Evolutionary conservation across 768 basidiomycete species (phyloP).

Genomic region (Coprinellus aureogranulatus): DNA sequence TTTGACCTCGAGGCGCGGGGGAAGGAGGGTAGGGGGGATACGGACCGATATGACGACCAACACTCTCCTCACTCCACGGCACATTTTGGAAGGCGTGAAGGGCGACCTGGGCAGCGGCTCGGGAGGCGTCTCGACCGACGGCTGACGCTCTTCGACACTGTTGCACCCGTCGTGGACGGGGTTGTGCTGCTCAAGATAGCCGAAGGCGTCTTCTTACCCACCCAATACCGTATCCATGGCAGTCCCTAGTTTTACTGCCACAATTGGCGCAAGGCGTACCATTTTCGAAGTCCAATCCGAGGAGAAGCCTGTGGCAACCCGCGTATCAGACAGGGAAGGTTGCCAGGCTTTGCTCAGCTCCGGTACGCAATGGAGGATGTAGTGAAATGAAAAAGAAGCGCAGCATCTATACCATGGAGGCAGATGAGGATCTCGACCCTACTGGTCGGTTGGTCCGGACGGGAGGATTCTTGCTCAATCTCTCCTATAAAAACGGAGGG

Average conservation of each 20-base stretch:
- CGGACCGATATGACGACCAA: conserved; percentile 10
- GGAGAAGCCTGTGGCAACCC: conserved; percentile 20
- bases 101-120: conserved; percentile 21
- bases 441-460: too few relatives aligned
- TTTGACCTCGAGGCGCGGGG: conserved; percentile 17
- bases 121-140: conserved; percentile 9
- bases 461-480: not conserved
- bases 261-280: not conserved
- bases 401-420: not conserved
- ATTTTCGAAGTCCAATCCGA: conserved; percentile 1
- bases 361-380: not conserved
- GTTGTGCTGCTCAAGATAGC: too few relatives aligned
- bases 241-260: not conserved
- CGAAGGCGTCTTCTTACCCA: not conserved
- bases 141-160: not conserved
- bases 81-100: conserved; percentile 39
- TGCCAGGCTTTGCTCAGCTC: not conserved
- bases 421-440: not conserved
- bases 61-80: conserved; percentile 40
- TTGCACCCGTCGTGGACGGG: too few relatives aligned
- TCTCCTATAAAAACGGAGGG: not conserved
- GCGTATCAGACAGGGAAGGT: conserved; percentile 20
- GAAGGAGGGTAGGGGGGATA: conserved; percentile 13
- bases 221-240: not conserved
- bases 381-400: not conserved